Conservation (phyloP, 1,284 basidiomycete genomes). For the Chondrostereum purpureum region DNA sequence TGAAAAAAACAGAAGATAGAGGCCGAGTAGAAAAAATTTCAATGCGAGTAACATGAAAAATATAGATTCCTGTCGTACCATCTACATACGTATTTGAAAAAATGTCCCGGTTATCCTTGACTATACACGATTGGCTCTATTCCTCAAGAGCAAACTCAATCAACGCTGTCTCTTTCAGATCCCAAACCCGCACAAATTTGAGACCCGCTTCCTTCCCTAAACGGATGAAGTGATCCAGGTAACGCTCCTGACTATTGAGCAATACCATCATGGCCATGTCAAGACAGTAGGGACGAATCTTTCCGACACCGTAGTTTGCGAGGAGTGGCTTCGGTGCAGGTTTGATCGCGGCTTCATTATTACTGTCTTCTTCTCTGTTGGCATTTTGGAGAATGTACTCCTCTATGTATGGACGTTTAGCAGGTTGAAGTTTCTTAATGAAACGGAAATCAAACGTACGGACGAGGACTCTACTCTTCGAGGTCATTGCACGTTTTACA, state of each 20-base stretch:
- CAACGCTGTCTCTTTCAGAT: conserved; percentile 10
- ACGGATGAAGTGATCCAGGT: not conserved
- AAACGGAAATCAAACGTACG: conserved; percentile 16
- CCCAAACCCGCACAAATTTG: conserved; percentile 12
- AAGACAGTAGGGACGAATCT: conserved; percentile 22
- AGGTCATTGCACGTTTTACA: conserved; percentile 21
- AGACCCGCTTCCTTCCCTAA: conserved; percentile 4
- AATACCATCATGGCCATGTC: conserved; percentile 16
- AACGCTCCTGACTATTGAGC: not conserved
- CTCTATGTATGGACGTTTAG: conserved; percentile 4
- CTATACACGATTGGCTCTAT: no score
- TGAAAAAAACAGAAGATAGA: no score
- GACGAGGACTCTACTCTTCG: conserved; percentile 21
- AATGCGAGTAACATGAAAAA: no score
- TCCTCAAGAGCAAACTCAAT: conserved; percentile 9
- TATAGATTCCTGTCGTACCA: no score
- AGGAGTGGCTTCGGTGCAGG: conserved; percentile 21
- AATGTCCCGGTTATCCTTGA: no score
- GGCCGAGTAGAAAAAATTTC: no score
- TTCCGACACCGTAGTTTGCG: conserved; percentile 20
- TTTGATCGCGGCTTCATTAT: conserved; percentile 1
- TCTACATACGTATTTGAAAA: no score
- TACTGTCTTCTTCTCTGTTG: conserved; percentile 1
- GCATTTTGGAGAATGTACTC: conserved; percentile 12
- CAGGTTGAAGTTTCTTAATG: not conserved